Conservation (phyloP, 1,139 yeast genomes). For the Insectozyma bohioensis region DNA sequence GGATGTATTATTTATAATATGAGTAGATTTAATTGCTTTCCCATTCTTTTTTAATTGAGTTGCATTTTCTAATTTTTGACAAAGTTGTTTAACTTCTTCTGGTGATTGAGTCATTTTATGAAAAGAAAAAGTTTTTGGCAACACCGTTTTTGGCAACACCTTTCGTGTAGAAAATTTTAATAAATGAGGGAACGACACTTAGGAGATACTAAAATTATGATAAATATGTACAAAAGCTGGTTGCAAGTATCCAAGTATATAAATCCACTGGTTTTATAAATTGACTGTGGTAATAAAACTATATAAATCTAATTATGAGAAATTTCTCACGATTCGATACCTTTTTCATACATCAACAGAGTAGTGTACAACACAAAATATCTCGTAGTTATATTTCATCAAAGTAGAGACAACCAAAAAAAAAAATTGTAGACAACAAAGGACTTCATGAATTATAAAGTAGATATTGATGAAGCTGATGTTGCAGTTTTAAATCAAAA, state of each 20-base stretch:
- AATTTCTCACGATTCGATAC: too few relatives aligned
- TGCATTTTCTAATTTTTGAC: conserved; percentile 18
- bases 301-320: too few relatives aligned
- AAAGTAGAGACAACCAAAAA: background rate
- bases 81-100: conserved; percentile 15
- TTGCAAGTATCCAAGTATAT: too few relatives aligned
- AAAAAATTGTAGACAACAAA: background rate
- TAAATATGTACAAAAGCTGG: too few relatives aligned
- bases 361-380: too few relatives aligned
- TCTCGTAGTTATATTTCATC: background rate
- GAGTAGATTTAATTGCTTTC: conserved; percentile 20
- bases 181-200: too few relatives aligned
- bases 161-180: too few relatives aligned
- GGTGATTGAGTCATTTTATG: conserved; percentile 15
- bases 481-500: conserved; percentile 80
- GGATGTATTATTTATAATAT: conserved; percentile 15
- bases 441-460: conserved; percentile 23
- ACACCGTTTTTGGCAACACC: too few relatives aligned
- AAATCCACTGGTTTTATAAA: too few relatives aligned
- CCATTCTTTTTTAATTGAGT: conserved; percentile 24
- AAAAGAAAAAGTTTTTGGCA: conserved; percentile 1
- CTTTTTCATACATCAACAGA: too few relatives aligned
- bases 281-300: too few relatives aligned
- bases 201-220: too few relatives aligned
- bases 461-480: conserved; percentile 80